Evolutionary conservation across 2,329 filamentous ascomycete species (phyloP).

Genomic region (Calonectria multiphialidica): DNA sequence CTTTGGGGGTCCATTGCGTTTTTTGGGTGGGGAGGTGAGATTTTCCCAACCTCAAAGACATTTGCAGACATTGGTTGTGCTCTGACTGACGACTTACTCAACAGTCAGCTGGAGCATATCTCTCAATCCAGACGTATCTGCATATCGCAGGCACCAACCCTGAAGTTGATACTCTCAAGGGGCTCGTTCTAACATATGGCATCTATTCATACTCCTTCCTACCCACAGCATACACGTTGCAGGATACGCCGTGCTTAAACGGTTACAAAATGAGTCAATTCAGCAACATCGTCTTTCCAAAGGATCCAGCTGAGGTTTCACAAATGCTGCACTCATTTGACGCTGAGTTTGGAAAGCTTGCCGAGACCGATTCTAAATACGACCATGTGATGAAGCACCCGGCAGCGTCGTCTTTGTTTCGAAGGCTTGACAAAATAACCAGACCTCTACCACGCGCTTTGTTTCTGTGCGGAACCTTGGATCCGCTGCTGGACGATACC

Average conservation of each 20-base stretch:
- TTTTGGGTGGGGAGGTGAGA: slow-evolving; percentile 25
- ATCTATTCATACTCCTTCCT: slow-evolving; percentile 5
- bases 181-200: slow-evolving; percentile 6
- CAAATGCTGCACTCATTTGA: background rate
- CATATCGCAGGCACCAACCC: slow-evolving; percentile 3
- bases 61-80: background rate
- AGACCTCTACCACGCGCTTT: slow-evolving; percentile 21
- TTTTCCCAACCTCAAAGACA: background rate
- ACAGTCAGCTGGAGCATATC: slow-evolving; percentile 13
- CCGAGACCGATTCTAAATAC: background rate
- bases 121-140: slow-evolving; percentile 15
- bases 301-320: background rate
- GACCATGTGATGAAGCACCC: slow-evolving; percentile 14
- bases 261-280: background rate
- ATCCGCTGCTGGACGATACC: slow-evolving; percentile 30
- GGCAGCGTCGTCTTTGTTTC: slow-evolving; percentile 18
- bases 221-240: slow-evolving; percentile 3
- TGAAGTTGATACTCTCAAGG: background rate
- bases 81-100: background rate
- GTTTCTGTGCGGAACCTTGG: slow-evolving; percentile 29
- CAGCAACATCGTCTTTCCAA: background rate
- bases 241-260: background rate
- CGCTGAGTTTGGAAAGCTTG: slow-evolving; percentile 4
- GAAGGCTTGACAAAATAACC: slow-evolving; percentile 5
- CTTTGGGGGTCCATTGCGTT: slow-evolving; percentile 9